These are phyloP conservation scores for Choiromyces venosus DNA, from an alignment of 495 filamentous ascomycete genomes.

Conservation along the genomic window DNA sequence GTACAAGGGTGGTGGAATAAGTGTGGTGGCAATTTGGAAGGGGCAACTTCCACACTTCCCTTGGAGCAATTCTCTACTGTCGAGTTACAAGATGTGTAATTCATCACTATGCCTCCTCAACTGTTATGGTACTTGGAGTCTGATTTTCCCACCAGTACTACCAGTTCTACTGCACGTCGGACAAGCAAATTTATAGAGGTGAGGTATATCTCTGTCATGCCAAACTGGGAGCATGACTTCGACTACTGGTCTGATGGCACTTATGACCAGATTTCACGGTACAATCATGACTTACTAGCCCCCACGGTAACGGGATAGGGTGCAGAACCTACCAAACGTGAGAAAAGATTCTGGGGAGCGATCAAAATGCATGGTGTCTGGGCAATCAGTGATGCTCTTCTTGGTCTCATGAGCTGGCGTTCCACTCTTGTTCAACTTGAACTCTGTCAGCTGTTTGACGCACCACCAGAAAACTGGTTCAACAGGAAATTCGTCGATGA, in stretches of 20 bases:
- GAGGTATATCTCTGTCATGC: not conserved
- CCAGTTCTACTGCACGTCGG: too few species aligned
- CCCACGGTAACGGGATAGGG: not conserved
- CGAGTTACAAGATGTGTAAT: not conserved
- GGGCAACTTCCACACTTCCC: not conserved
- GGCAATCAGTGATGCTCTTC: not conserved
- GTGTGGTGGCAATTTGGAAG: too few species aligned
- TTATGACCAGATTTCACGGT: not conserved
- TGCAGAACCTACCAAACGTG: not conserved
- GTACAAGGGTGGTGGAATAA: too few species aligned
- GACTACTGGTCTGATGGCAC: not conserved
- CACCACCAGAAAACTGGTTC: not conserved
- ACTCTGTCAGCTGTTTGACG: not conserved
- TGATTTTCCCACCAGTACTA: too few species aligned
- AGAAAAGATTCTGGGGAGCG: not conserved
- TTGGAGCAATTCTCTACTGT: not conserved
- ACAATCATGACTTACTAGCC: not conserved
- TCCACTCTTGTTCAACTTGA: slow-evolving; percentile 2
- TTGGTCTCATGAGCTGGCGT: slow-evolving; percentile 2
- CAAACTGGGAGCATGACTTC: not conserved
- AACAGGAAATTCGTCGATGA: not conserved
- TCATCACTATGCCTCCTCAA: not conserved
- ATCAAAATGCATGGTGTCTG: not conserved
- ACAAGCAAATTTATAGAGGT: not conserved
- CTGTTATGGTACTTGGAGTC: not conserved